Conservation (phyloP, 345 rosid genomes). For the Hirschfeldia incana region DNA sequence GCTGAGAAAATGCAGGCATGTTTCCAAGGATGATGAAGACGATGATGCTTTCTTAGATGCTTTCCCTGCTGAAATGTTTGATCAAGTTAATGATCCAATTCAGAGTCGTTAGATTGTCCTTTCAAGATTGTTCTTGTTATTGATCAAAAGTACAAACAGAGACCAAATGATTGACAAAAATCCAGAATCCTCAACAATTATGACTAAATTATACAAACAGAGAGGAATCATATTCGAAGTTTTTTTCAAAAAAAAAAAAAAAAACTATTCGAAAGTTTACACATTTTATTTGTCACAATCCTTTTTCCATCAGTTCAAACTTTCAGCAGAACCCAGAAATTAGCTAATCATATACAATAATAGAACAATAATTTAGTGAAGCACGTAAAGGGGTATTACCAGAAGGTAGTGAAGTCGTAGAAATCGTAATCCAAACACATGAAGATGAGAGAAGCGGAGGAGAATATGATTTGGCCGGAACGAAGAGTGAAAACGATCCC, state of each 20-base stretch:
- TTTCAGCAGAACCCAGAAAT: constrained; percentile 9
- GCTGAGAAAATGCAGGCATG: too few species aligned
- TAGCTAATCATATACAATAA: neutral
- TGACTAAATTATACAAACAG: neutral
- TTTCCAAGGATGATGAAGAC: too few species aligned
- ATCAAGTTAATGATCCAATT: too few species aligned
- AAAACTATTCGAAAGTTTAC: neutral
- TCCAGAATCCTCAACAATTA: neutral
- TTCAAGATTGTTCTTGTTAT: too few species aligned
- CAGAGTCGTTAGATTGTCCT: too few species aligned
- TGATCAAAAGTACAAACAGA: too few species aligned
- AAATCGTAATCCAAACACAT: constrained; percentile 55
- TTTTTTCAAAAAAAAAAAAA: too few species aligned
- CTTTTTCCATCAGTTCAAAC: neutral
- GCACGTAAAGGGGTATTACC: constrained; percentile 38
- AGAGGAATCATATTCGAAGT: neutral
- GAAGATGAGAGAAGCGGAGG: constrained; percentile 55
- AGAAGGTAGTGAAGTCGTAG: constrained; percentile 58
- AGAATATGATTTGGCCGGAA: constrained; percentile 56
- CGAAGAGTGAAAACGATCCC: constrained; percentile 59
- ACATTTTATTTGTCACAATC: neutral
- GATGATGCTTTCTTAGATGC: too few species aligned
- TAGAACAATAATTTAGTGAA: neutral
- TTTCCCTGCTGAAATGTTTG: too few species aligned
- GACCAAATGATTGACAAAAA: neutral